A percentile compares a stretch with the other conserved stretches of the same genome.
phyloP scores from a whole-genome alignment of 2,329 filamentous ascomycete species.

The Tricladium varicosporioides region DNA sequence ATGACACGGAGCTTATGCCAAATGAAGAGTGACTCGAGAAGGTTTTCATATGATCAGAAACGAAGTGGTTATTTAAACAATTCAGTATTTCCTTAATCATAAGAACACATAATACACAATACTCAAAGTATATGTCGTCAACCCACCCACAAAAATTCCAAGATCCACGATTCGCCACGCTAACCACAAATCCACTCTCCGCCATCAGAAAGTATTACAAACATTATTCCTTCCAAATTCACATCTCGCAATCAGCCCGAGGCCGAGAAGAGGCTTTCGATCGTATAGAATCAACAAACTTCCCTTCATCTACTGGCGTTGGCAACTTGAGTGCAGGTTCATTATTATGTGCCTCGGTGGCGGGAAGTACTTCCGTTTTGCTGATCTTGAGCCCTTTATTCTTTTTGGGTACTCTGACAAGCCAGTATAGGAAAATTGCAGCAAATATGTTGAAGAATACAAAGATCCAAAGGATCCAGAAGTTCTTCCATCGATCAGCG shows the following conservation, averaged over 20 bases:
- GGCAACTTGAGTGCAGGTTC: not conserved
- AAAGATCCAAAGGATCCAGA: constrained; percentile 49
- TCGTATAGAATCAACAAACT: not conserved
- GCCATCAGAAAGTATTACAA: no score
- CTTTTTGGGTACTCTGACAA: constrained; percentile 45
- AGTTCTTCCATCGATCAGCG: constrained; percentile 64
- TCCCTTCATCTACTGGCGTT: not conserved
- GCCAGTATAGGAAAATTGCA: constrained; percentile 54
- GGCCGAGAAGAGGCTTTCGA: not conserved
- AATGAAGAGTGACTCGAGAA: no score
- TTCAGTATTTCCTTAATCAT: no score
- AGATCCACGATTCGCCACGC: no score
- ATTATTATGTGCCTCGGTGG: not conserved
- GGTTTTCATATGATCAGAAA: no score
- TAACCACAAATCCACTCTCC: no score
- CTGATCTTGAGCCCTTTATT: not conserved
- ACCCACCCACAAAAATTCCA: no score
- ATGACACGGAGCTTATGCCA: no score
- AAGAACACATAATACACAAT: no score
- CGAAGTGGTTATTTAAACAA: no score
- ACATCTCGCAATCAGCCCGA: not conserved
- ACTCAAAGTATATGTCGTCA: no score
- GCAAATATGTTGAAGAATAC: constrained; percentile 52
- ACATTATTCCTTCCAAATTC: not conserved
- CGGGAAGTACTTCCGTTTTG: not conserved